Conservation (phyloP, 306 rosid species). For the Crotalaria pallida region DNA sequence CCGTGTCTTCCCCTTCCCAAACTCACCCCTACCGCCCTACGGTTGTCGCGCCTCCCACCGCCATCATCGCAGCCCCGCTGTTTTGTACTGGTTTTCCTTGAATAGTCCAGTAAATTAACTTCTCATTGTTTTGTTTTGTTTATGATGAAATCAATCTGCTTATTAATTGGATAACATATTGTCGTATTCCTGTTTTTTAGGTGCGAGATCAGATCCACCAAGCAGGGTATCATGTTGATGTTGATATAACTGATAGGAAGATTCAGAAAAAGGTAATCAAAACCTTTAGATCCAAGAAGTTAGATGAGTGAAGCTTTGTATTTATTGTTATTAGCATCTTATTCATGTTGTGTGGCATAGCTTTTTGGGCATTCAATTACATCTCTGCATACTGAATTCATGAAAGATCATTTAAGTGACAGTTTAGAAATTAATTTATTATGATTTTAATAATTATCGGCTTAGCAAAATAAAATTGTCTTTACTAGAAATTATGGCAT, state of each 20-base stretch:
- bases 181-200: slow-evolving; percentile 36
- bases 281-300: background rate
- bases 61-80: no score
- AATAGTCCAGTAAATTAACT: background rate
- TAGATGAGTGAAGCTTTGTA: background rate
- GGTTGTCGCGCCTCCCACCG: no score
- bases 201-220: slow-evolving; percentile 65
- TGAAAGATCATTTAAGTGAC: background rate
- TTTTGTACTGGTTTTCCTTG: no score
- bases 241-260: slow-evolving; percentile 80
- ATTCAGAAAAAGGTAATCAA: slow-evolving; percentile 77
- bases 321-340: slow-evolving; percentile 1
- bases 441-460: background rate
- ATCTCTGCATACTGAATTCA: slow-evolving; percentile 3
- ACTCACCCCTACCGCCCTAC: no score
- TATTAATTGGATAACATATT: background rate
- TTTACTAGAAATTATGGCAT: slow-evolving; percentile 18
- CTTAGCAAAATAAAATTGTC: background rate
- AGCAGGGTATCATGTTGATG: slow-evolving; percentile 75
- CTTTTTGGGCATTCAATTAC: background rate
- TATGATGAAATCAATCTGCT: background rate
- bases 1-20: no score
- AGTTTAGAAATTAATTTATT: background rate
- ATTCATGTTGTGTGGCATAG: background rate
- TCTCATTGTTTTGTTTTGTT: background rate